Evolutionary conservation across 2,329 filamentous ascomycete species (phyloP).

Genomic region (Tolypocladium inflatum): DNA sequence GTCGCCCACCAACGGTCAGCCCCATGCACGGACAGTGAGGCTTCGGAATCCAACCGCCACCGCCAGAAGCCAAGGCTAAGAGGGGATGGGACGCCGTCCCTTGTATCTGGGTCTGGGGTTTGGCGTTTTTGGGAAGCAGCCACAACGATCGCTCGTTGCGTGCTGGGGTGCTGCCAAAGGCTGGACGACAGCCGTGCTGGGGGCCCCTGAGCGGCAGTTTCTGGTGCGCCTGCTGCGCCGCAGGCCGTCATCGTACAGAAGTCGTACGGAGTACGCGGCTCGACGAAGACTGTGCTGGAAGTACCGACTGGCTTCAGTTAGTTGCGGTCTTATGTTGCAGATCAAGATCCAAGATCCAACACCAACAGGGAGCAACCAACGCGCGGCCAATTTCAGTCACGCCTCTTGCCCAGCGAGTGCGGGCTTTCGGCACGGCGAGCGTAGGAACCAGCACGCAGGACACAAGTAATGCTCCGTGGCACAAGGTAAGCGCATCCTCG

Average conservation of each 20-base stretch:
- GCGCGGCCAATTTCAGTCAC: not conserved
- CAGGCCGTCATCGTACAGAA: not conserved
- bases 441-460: not conserved
- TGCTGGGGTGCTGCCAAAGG: not conserved
- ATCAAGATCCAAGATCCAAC: not conserved
- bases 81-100: not conserved
- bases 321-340: not conserved
- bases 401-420: not conserved
- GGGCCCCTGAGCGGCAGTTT: not conserved
- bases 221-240: not conserved
- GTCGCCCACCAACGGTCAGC: conserved; percentile 10
- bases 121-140: not conserved
- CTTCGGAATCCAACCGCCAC: conserved; percentile 9
- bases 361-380: not conserved
- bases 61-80: conserved; percentile 8
- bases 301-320: not conserved
- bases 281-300: not conserved
- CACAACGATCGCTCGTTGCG: not conserved
- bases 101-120: conserved; percentile 3
- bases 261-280: not conserved
- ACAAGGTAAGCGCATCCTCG: not conserved
- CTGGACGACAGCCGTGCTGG: not conserved
- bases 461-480: not conserved
- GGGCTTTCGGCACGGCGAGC: not conserved
- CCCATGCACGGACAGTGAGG: conserved; percentile 6